A percentile compares a stretch with the other conserved stretches of the same genome.
Evolutionary conservation across 2,329 filamentous ascomycete species (phyloP).

Genomic region (Botrytis fragariae): DNA sequence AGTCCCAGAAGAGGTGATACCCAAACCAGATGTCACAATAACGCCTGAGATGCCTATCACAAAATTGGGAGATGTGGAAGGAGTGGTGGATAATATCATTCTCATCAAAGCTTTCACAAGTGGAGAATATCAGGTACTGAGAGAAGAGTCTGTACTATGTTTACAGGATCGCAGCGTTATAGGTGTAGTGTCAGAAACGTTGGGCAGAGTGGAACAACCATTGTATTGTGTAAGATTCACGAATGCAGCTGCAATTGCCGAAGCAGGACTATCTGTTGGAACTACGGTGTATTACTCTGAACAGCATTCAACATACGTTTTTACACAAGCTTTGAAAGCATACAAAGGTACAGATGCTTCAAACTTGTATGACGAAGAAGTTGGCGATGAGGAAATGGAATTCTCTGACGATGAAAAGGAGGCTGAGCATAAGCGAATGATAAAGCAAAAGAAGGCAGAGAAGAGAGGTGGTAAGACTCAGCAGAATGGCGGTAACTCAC

Average conservation of each 20-base stretch:
- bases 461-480: constrained; percentile 52
- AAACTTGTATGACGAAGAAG: constrained; percentile 92
- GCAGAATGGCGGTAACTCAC: constrained; percentile 40
- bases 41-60: constrained; percentile 74
- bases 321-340: constrained; percentile 76
- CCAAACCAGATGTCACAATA: constrained; percentile 76
- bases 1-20: constrained; percentile 57
- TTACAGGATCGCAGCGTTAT: constrained; percentile 71
- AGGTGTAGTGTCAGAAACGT: constrained; percentile 78
- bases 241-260: constrained; percentile 63
- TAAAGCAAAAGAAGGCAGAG: constrained; percentile 65
- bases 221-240: constrained; percentile 80
- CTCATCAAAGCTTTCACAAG: constrained; percentile 76
- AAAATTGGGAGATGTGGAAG: constrained; percentile 71
- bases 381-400: constrained; percentile 80
- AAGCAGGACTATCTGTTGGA: constrained; percentile 65
- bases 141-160: constrained; percentile 81
- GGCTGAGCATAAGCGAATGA: constrained; percentile 69
- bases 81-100: constrained; percentile 73
- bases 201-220: constrained; percentile 82
- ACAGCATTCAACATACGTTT: constrained; percentile 76
- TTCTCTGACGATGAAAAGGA: constrained; percentile 98
- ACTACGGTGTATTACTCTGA: constrained; percentile 77
- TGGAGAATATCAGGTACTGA: constrained; percentile 81
- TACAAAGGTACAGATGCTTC: constrained; percentile 91